phyloP scores from a whole-genome alignment of 2,329 filamentous ascomycete species.

The Scedosporium aurantiacum region DNA sequence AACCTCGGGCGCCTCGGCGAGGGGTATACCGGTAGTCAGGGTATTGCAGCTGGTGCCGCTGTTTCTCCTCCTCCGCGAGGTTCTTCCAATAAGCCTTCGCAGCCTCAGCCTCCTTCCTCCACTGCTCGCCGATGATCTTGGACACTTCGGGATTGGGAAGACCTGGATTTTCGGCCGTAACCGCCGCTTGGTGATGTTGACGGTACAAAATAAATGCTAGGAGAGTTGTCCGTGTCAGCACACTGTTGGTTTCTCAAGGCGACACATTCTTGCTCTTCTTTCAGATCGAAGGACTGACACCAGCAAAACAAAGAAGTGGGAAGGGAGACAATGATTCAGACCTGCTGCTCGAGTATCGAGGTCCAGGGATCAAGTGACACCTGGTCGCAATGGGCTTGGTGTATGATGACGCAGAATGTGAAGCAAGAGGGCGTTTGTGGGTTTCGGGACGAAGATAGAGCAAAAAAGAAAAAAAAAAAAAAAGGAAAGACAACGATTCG shows the following conservation, averaged over 20 bases:
- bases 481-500: slow-evolving; percentile 3
- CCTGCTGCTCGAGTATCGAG: too few relatives aligned
- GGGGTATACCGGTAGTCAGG: slow-evolving; percentile 93
- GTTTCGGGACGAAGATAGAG: not conserved
- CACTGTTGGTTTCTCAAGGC: too few relatives aligned
- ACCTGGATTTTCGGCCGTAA: slow-evolving; percentile 74
- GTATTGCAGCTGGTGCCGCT: slow-evolving; percentile 77
- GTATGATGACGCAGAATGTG: too few relatives aligned
- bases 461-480: slow-evolving; percentile 9
- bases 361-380: too few relatives aligned
- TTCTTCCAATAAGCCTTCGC: slow-evolving; percentile 79
- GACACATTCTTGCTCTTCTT: too few relatives aligned
- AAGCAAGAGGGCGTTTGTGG: too few relatives aligned
- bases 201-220: slow-evolving; percentile 97
- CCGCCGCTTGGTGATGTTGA: slow-evolving; percentile 76
- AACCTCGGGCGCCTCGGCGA: slow-evolving; percentile 42
- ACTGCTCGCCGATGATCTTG: slow-evolving; percentile 91
- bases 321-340: not conserved
- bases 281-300: too few relatives aligned
- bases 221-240: not conserved
- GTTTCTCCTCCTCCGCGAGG: slow-evolving; percentile 87
- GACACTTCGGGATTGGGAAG: slow-evolving; percentile 93
- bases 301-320: not conserved
- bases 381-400: too few relatives aligned
- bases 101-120: slow-evolving; percentile 64